Conservation (phyloP, 2,329 filamentous ascomycete genomes). For the Pseudogymnoascus verrucosus region DNA sequence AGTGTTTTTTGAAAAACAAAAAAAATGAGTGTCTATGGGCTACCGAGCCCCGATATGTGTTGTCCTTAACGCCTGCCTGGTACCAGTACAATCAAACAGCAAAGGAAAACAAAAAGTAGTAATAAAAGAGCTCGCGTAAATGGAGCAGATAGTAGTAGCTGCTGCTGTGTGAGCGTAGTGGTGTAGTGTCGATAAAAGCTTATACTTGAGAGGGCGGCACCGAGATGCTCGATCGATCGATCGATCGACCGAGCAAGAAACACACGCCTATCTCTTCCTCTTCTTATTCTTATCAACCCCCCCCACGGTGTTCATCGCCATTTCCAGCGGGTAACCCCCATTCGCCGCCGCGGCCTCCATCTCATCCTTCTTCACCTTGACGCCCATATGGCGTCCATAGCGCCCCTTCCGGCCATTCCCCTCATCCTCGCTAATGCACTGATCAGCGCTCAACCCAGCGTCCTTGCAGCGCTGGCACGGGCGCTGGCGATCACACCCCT, state of each 20-base stretch:
- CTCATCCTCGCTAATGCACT: conserved; percentile 95
- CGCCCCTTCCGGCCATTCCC: conserved; percentile 94
- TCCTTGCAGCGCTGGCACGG: conserved; percentile 94
- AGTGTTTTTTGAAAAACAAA: not conserved
- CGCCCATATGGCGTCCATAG: conserved; percentile 68
- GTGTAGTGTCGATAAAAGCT: not conserved
- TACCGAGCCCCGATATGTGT: not conserved
- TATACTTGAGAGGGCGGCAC: not conserved
- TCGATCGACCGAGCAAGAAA: not conserved
- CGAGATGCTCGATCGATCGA: not conserved
- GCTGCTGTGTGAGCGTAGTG: not conserved
- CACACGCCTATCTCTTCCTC: conserved; percentile 48
- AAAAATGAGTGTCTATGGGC: not conserved
- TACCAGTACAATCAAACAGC: not conserved
- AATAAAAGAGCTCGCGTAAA: not conserved
- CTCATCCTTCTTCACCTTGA: conserved; percentile 54
- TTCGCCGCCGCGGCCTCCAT: conserved; percentile 28
- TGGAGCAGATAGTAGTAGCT: not conserved
- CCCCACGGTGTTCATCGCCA: conserved; percentile 17
- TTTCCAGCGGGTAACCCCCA: not conserved
- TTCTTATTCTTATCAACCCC: conserved; percentile 57
- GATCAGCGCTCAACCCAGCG: conserved; percentile 84
- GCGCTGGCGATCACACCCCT: conserved; percentile 93
- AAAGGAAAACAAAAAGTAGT: not conserved
- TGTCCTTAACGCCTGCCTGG: not conserved